A percentile compares a stretch with the other conserved stretches of the same genome.
phyloP scores from a whole-genome alignment of 2,329 filamentous ascomycete species.

The Stenocarpella maydis region DNA sequence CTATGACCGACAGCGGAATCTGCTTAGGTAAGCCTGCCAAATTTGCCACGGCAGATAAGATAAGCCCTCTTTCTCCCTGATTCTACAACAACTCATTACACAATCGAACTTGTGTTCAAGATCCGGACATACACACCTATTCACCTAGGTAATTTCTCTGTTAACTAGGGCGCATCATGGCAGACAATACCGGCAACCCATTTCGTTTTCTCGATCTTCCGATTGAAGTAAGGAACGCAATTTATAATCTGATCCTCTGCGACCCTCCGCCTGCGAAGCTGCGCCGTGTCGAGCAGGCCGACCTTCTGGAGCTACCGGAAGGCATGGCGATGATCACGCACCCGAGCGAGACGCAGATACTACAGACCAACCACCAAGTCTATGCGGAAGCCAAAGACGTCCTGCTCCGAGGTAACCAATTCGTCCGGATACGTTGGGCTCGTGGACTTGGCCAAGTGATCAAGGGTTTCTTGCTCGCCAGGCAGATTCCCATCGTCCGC shows the following conservation, averaged over 20 bases:
- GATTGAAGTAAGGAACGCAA: constrained; percentile 7
- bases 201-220: constrained; percentile 21
- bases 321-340: neutral
- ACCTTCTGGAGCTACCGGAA: constrained; percentile 7
- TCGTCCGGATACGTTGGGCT: constrained; percentile 13
- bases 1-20: no score
- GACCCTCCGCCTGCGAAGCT: neutral
- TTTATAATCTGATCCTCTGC: constrained; percentile 28
- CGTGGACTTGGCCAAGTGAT: constrained; percentile 23
- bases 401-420: constrained; percentile 23
- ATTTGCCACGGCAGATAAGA: constrained; percentile 20
- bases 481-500: neutral
- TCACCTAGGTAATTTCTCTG: neutral
- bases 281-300: constrained; percentile 23
- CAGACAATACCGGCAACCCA: neutral
- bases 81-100: neutral
- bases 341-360: constrained; percentile 17
- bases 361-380: constrained; percentile 25
- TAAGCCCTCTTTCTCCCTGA: neutral
- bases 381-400: constrained; percentile 24
- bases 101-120: neutral
- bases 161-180: neutral
- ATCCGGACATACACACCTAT: neutral
- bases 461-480: neutral
- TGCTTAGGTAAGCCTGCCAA: no score